Base-by-base conservation (phyloP, 768 basidiomycete species). In the Gloeostereum incarnatum region DNA sequence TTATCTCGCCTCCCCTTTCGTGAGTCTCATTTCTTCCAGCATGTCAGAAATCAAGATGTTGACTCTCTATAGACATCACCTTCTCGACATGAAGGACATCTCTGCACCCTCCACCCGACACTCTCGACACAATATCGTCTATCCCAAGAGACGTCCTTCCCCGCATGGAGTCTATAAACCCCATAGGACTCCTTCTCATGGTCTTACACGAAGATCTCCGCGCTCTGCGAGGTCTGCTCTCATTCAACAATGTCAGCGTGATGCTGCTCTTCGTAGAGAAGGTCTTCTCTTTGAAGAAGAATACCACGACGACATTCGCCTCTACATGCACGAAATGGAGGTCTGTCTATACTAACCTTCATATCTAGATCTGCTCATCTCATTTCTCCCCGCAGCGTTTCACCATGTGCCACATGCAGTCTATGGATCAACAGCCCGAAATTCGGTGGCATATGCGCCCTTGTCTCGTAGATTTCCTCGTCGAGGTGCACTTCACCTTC, bases 371-470 rank as follows among this genome's bases (percentile, higher is more conserved):
- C 35, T 35, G 25, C 38, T 38, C 33, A 45, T 43, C n/a, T n/a
- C n/a, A n/a, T n/a, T n/a, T n/a, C n/a, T 44, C 42, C 43, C 37
- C 36, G 20, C 44, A 93, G 92, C 74, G 71, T 42, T 76, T 59
- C 51, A 98, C 94, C 25, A 84, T 88, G 75, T 86, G 86, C 20
- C 91, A 84, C n/a, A 78, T 82, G 25, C 75, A 91, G 46, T 90
- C 91, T 36, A 99, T 99, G 89, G 96, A 99, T 58, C 90, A 93
- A 65, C 96, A 99, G 56, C 94, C 96, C 23, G 96, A 99, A 62
- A 91, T 99, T 54, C 74, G 84, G 52, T 98, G 96, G 96, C 89
- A 93, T 62, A 99, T 99, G 96, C 89, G 96, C 25, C 90, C 90
- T 24, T 94, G 88, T 66, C 80, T 99, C 31, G 90, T 98, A 56